These are phyloP conservation scores for Fusarium verrucosum DNA, from an alignment of 2,329 filamentous ascomycete species.

Conservation along the genomic window DNA sequence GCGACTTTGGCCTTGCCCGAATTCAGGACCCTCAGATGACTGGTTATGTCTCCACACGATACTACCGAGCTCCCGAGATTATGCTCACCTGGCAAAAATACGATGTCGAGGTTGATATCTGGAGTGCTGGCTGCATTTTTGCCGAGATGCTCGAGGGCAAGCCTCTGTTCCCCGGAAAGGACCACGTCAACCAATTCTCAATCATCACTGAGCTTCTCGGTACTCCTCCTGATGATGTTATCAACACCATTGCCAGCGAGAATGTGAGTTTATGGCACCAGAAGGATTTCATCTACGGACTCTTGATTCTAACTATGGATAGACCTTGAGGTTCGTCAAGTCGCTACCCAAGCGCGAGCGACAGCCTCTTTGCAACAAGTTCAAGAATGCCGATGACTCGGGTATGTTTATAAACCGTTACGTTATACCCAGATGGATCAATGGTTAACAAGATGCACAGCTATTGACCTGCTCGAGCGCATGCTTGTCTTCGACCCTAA, in stretches of 20 bases:
- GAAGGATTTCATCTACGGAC: not conserved
- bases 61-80: slow-evolving; percentile 98
- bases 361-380: slow-evolving; percentile 86
- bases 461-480: slow-evolving; percentile 90
- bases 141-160: slow-evolving; percentile 99
- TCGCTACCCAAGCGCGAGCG: slow-evolving; percentile 94
- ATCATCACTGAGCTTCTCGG: slow-evolving; percentile 98
- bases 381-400: slow-evolving; percentile 90
- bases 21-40: slow-evolving; percentile 99
- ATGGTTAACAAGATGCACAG: slow-evolving; percentile 54
- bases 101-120: slow-evolving; percentile 98
- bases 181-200: slow-evolving; percentile 99
- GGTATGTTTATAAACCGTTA: slow-evolving; percentile 63
- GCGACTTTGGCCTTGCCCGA: slow-evolving; percentile 95
- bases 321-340: slow-evolving; percentile 97
- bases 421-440: not conserved
- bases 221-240: slow-evolving; percentile 97
- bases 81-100: slow-evolving; percentile 99
- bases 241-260: slow-evolving; percentile 97
- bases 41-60: slow-evolving; percentile 97
- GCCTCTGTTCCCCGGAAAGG: slow-evolving; percentile 97
- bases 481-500: slow-evolving; percentile 99
- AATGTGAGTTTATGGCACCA: slow-evolving; percentile 70
- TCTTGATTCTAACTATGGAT: slow-evolving; percentile 30
- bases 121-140: slow-evolving; percentile 99